Evolutionary conservation across 176 grass and related monocot species (phyloP).

Genomic region (Ampelocalamus luodianensis): DNA sequence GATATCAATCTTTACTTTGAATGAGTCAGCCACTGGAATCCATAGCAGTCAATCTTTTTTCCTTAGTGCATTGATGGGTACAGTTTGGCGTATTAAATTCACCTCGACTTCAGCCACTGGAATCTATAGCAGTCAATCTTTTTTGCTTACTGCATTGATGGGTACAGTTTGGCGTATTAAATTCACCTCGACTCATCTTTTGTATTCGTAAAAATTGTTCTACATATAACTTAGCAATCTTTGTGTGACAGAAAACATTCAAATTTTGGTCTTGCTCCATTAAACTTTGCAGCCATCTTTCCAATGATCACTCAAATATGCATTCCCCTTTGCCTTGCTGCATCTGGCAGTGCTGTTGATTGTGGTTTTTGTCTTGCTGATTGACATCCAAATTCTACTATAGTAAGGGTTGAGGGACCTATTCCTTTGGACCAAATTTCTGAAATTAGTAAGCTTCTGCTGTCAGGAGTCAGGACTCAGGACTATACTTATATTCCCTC

Average conservation of each 20-base stretch:
- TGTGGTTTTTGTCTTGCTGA: not conserved
- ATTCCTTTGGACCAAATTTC: not conserved
- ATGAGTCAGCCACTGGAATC: constrained; percentile 12
- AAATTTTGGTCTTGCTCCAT: not conserved
- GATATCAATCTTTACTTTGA: constrained; percentile 25
- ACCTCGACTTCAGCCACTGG: too few relatives aligned
- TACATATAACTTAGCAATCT: not conserved
- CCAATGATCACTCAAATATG: not conserved
- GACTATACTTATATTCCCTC: too few relatives aligned
- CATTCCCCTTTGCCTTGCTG: not conserved
- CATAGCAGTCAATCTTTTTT: not conserved
- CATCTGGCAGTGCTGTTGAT: not conserved
- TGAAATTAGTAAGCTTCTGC: constrained; percentile 12
- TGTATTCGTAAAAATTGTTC: constrained; percentile 13
- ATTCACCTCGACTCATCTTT: too few relatives aligned
- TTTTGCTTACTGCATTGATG: too few relatives aligned
- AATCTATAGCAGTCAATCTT: too few relatives aligned
- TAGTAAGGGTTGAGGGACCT: not conserved
- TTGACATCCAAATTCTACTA: not conserved
- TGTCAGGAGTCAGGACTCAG: not conserved
- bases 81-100: not conserved
- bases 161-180: too few relatives aligned
- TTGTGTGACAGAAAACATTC: not conserved
- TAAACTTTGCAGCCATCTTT: constrained; percentile 14
- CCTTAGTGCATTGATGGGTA: not conserved